phyloP scores from a whole-genome alignment of 768 basidiomycete species.

The Russula lepida region DNA sequence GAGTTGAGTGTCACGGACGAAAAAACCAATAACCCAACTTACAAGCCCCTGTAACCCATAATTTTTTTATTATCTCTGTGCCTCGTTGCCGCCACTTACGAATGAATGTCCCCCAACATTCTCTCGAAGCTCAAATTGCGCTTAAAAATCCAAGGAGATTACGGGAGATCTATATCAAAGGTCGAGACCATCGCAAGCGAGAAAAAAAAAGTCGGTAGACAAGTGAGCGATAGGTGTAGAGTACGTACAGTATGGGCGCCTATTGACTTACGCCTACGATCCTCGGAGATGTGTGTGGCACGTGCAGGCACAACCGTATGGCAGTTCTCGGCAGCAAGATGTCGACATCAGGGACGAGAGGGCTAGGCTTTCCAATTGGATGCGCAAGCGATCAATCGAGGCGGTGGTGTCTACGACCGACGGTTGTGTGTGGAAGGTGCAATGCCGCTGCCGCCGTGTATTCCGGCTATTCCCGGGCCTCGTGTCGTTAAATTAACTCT shows the following conservation, averaged over 20 bases:
- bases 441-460: background rate
- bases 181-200: background rate
- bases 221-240: background rate
- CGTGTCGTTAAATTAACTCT: slow-evolving; percentile 7
- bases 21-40: background rate
- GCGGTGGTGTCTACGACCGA: background rate
- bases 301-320: background rate
- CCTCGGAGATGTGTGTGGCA: background rate
- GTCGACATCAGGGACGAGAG: background rate
- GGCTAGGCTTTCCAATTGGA: slow-evolving; percentile 1
- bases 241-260: background rate
- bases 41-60: background rate
- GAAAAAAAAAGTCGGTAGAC: background rate
- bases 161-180: background rate
- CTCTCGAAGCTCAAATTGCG: background rate
- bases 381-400: background rate
- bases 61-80: background rate
- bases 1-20: background rate
- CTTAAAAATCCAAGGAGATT: background rate
- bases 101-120: background rate
- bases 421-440: background rate
- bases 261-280: background rate
- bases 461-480: slow-evolving; percentile 2
- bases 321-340: background rate
- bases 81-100: background rate